Evolutionary conservation across 768 basidiomycete genomes (phyloP).

Genomic region (Boletus patriciae): DNA sequence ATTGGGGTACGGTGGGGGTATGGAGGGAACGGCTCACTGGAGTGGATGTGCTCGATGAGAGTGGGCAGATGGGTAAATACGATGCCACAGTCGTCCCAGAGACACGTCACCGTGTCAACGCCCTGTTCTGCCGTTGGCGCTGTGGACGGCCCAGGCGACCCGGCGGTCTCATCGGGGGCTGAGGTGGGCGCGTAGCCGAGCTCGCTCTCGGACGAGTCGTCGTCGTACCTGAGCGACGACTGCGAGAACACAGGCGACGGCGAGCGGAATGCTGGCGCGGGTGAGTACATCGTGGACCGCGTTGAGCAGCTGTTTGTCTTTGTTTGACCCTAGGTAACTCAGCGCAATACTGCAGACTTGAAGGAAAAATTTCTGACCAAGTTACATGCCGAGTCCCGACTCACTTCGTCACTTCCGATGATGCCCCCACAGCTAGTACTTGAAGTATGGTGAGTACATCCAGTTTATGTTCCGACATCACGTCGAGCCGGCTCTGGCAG

Average conservation of each 20-base stretch:
- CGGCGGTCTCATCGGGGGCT: conserved; percentile 16
- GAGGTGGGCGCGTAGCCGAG: conserved; percentile 9
- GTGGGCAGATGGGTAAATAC: conserved; percentile 73
- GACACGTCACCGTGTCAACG: conserved; percentile 69
- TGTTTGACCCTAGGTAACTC: conserved; percentile 15
- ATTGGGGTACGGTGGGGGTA: background rate
- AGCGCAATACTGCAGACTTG: no score
- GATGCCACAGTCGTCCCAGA: conserved; percentile 78
- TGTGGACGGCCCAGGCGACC: conserved; percentile 25
- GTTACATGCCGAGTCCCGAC: no score
- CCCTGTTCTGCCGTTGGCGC: conserved; percentile 19
- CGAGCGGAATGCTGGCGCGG: conserved; percentile 41
- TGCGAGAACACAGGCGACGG: conserved; percentile 42
- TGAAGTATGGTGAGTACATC: background rate
- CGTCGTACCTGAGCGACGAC: conserved; percentile 29
- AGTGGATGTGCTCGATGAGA: conserved; percentile 81
- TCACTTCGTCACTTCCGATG: background rate
- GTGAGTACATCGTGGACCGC: conserved; percentile 35
- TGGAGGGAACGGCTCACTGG: conserved; percentile 49
- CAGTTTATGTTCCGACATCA: background rate
- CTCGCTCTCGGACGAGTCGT: conserved; percentile 30
- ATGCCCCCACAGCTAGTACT: background rate
- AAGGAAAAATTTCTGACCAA: no score
- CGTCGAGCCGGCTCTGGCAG: background rate
- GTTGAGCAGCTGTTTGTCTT: conserved; percentile 20